These are phyloP conservation scores for Glycyrrhiza uralensis DNA, from an alignment of 306 rosid genomes.

Conservation along the genomic window DNA sequence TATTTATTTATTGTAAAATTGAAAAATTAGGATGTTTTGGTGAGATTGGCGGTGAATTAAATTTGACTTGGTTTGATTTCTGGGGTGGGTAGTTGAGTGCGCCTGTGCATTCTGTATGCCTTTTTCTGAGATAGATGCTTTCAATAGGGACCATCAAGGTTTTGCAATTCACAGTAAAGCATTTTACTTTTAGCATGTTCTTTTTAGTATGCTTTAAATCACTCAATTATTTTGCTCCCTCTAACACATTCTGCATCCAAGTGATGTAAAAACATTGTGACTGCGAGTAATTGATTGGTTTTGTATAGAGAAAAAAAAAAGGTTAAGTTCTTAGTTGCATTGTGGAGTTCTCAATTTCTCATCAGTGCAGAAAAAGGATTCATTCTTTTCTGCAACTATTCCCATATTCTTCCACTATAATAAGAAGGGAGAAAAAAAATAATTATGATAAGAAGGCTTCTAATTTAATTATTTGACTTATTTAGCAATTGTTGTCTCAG, in stretches of 20 bases:
- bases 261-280: background rate
- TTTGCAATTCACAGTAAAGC: slow-evolving; percentile 10
- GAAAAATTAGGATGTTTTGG: background rate
- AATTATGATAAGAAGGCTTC: background rate
- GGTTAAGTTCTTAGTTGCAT: background rate
- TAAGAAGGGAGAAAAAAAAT: background rate
- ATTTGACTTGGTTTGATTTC: slow-evolving; percentile 27
- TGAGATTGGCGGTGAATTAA: background rate
- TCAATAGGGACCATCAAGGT: slow-evolving; percentile 9
- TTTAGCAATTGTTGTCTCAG: slow-evolving; percentile 33
- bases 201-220: background rate
- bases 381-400: slow-evolving; percentile 6
- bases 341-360: background rate
- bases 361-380: background rate
- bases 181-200: slow-evolving; percentile 20
- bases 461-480: slow-evolving; percentile 9
- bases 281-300: background rate
- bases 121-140: background rate
- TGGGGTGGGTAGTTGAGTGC: background rate
- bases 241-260: background rate
- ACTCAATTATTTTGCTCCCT: background rate
- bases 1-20: background rate
- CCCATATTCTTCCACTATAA: background rate
- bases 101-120: too few relatives aligned
- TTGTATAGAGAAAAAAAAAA: background rate